phyloP scores from a whole-genome alignment of 176 grass and related monocot genomes.

The Ensete glaucum region DNA sequence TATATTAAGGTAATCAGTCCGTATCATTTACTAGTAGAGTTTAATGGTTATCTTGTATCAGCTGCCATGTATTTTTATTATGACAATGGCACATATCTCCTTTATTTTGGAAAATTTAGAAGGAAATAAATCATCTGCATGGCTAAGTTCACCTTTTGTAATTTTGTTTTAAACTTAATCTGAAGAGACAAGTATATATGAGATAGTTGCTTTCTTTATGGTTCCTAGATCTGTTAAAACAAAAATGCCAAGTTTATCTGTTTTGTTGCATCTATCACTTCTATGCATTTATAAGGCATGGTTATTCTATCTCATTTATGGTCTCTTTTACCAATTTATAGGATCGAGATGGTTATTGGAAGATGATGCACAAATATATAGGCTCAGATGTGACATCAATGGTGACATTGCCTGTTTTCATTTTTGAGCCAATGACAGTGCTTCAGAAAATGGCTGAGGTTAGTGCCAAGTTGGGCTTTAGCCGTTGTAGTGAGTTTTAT shows the following conservation, averaged over 20 bases:
- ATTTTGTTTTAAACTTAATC: neutral
- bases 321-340: slow-evolving; percentile 36
- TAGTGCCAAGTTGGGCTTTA: slow-evolving; percentile 17
- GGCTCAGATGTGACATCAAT: slow-evolving; percentile 97
- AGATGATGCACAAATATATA: slow-evolving; percentile 99
- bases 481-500: no score
- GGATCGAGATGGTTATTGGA: slow-evolving; percentile 96
- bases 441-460: slow-evolving; percentile 97
- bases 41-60: no score
- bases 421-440: slow-evolving; percentile 97
- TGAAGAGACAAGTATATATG: neutral
- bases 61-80: no score
- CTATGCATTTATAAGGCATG: no score
- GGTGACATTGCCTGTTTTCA: slow-evolving; percentile 96
- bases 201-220: neutral
- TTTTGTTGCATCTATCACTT: neutral
- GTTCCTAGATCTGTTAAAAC: neutral
- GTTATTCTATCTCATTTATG: neutral
- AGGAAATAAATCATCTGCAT: neutral
- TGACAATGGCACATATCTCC: no score
- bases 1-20: no score
- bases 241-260: neutral
- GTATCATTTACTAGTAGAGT: no score
- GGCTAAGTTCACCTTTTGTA: neutral
- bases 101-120: no score